Evolutionary conservation across 352 stramenopile species (phyloP).

Genomic region (Pseudoperonospora humuli): DNA sequence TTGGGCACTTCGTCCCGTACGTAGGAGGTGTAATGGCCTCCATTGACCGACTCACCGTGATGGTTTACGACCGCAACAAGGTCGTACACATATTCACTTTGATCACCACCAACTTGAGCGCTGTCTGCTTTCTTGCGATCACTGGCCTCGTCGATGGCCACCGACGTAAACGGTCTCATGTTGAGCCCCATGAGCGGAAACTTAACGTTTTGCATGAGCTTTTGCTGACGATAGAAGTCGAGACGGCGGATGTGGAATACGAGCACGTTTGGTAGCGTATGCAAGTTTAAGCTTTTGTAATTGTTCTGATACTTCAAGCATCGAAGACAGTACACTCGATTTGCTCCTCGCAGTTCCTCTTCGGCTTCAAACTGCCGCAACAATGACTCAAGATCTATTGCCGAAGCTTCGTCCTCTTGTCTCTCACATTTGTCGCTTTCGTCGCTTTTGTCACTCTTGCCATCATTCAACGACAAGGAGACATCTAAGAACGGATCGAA

Average conservation of each 20-base stretch:
- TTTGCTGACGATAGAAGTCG: slow-evolving; percentile 59
- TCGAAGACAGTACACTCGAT: slow-evolving; percentile 55
- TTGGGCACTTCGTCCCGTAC: slow-evolving; percentile 15
- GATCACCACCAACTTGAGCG: slow-evolving; percentile 1
- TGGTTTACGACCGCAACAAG: slow-evolving; percentile 56
- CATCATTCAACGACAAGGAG: slow-evolving; percentile 45
- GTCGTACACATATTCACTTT: slow-evolving; percentile 44
- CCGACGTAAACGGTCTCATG: slow-evolving; percentile 31
- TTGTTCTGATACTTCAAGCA: slow-evolving; percentile 52
- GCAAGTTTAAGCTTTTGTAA: slow-evolving; percentile 54
- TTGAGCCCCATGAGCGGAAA: slow-evolving; percentile 43
- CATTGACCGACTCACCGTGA: slow-evolving; percentile 57
- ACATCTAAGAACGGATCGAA: slow-evolving; percentile 73
- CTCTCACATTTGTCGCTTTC: neutral
- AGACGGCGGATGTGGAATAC: slow-evolving; percentile 72
- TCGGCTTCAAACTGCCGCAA: slow-evolving; percentile 42
- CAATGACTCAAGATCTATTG: slow-evolving; percentile 30
- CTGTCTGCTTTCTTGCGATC: slow-evolving; percentile 10
- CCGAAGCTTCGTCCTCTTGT: neutral
- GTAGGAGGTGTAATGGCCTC: slow-evolving; percentile 67
- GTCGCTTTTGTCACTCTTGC: neutral
- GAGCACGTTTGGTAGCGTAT: slow-evolving; percentile 58
- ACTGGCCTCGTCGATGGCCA: slow-evolving; percentile 13
- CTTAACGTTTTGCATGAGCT: slow-evolving; percentile 36
- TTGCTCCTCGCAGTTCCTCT: slow-evolving; percentile 43